Evolutionary conservation across 257 asterid genomes (phyloP).

Genomic region (Sherardia arvensis): DNA sequence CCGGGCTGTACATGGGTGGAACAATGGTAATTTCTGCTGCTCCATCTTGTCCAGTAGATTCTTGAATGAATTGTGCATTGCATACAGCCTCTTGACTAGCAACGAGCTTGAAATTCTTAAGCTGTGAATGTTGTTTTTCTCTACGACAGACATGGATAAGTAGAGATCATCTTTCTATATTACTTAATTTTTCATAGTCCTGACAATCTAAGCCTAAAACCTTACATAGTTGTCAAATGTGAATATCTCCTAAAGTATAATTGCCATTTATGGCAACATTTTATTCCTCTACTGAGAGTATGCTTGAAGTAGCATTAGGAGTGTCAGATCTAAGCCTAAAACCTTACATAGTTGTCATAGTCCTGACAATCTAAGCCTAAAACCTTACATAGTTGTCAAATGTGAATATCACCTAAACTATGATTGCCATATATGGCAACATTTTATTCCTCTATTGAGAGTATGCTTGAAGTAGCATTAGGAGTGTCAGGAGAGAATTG

Average conservation of each 20-base stretch:
- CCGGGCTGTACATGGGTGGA: conserved; percentile 90
- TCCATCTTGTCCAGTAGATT: not conserved
- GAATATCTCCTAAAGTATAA: not conserved
- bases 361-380: not conserved
- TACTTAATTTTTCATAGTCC: not conserved
- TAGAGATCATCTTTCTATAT: not conserved
- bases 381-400: not conserved
- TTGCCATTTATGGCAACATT: not conserved
- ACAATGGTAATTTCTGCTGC: conserved; percentile 55
- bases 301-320: not conserved
- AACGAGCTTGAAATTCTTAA: not conserved
- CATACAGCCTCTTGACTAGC: not conserved
- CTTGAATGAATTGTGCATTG: not conserved
- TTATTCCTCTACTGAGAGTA: not conserved
- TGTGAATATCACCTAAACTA: not conserved
- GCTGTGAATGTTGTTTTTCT: not conserved
- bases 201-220: not conserved
- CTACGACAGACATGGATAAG: not conserved
- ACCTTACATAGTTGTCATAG: too few relatives aligned
- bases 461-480: not conserved
- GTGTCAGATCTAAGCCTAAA: too few relatives aligned
- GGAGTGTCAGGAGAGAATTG: not conserved
- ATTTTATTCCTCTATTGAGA: not conserved
- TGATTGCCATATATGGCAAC: too few relatives aligned
- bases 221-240: not conserved